Base-by-base conservation (phyloP, 2,329 filamentous ascomycete species). In the Ascochyta koolunga region DNA sequence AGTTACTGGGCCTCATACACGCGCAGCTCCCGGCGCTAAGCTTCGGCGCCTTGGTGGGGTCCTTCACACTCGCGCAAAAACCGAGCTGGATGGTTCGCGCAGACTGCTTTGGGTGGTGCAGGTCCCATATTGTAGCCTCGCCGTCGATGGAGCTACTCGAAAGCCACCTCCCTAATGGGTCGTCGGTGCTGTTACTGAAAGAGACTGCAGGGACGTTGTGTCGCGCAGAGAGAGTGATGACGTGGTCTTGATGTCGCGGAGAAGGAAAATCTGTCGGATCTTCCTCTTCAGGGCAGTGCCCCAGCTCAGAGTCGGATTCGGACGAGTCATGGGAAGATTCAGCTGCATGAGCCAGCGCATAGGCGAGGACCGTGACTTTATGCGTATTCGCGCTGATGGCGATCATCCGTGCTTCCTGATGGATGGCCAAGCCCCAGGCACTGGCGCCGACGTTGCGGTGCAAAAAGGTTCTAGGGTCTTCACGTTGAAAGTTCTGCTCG, bases 351-450 rank as follows among this genome's bases (percentile, higher is more conserved):
- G 63, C 51, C 46, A 88, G 76, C 0, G 82, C 85, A 62, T 85
- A 84, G 13, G 84, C 83, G 63, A 85, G 83, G 0, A 89, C 78
- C 3, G 79, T 82, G 24, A 89, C 81, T 15, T 77, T 67, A 19
- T 80, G 78, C 0, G 82, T 83, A 70, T 99, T 99, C 0, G 90
- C 87, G 64, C 89, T 90, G 33, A 96, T 88, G 0, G 93, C 95
- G 58, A 99, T 89, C 57, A 97, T 79, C 0, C 93, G 86, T n/a
- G 90, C 91, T 58, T 87, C 79, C 57, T 85, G 82, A 71, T 98
- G 93, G 10, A 96, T 82, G 7, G 91, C 89, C 41, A 96, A 76
- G 0, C 93, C 95, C 95, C 95, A 99, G 2, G 93, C 93, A 55
- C 90, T 93, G 21, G 76, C 78, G 1, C 85, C 84, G 2, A 96